Evolutionary conservation across 148 eudicot species (phyloP).

Genomic region (Bassia scoparia): DNA sequence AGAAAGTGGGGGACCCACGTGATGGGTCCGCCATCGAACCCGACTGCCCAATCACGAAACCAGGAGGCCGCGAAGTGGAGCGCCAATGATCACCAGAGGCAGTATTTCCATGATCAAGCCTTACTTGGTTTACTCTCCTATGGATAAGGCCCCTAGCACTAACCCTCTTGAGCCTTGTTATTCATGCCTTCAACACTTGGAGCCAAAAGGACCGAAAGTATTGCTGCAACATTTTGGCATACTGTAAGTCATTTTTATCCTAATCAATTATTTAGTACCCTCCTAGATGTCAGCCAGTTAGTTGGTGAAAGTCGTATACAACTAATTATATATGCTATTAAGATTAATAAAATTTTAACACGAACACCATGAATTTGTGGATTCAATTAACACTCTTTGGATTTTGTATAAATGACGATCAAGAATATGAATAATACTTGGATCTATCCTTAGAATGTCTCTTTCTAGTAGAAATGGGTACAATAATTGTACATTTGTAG

Average conservation of each 20-base stretch:
- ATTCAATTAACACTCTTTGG: neutral
- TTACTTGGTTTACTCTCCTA: conserved; percentile 48
- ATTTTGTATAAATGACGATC: no score
- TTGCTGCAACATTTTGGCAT: conserved; percentile 61
- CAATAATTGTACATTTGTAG: no score
- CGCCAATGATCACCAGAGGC: conserved; percentile 39
- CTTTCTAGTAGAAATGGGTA: no score
- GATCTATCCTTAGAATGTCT: no score
- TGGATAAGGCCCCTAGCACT: conserved; percentile 48
- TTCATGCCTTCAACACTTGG: conserved; percentile 54
- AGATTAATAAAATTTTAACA: no score
- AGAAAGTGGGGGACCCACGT: conserved; percentile 70
- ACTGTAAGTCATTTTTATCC: conserved; percentile 30
- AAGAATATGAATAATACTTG: no score
- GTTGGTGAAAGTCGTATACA: no score
- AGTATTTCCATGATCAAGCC: conserved; percentile 42
- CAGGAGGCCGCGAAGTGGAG: conserved; percentile 62
- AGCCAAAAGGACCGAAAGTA: conserved; percentile 45
- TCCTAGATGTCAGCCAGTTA: no score
- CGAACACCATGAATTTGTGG: no score
- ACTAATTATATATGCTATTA: no score
- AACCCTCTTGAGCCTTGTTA: conserved; percentile 51
- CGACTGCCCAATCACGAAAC: conserved; percentile 53
- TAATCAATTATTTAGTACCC: neutral
- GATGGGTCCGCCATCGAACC: conserved; percentile 61